phyloP scores from a whole-genome alignment of 306 rosid genomes.

The Dalbergia oliveri region DNA sequence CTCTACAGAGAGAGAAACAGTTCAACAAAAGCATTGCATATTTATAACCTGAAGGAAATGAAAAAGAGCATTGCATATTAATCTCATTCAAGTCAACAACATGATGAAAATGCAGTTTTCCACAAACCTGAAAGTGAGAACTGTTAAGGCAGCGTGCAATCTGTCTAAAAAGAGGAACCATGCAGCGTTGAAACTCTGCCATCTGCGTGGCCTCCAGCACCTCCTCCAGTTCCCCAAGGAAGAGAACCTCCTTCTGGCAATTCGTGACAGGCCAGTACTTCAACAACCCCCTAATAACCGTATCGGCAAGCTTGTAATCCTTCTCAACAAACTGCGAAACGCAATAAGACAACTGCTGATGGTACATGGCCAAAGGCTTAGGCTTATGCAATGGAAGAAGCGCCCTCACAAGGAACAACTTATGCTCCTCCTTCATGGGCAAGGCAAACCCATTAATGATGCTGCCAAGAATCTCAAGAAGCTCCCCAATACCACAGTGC shows the following conservation, averaged over 20 bases:
- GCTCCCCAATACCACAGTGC: constrained; percentile 93
- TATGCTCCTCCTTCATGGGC: constrained; percentile 99
- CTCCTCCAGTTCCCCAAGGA: constrained; percentile 97
- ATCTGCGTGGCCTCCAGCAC: constrained; percentile 93
- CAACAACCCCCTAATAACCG: constrained; percentile 88
- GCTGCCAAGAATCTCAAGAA: constrained; percentile 98
- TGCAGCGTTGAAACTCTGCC: constrained; percentile 93
- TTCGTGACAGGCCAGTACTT: constrained; percentile 94
- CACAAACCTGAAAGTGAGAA: constrained; percentile 92
- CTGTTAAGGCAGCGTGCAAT: constrained; percentile 91
- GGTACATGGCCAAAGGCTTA: constrained; percentile 71
- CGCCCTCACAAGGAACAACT: constrained; percentile 91
- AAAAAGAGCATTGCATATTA: background rate
- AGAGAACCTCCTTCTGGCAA: constrained; percentile 94
- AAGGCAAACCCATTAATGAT: constrained; percentile 94
- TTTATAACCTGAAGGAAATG: constrained; percentile 1
- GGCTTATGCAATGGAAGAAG: constrained; percentile 96
- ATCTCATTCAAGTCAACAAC: constrained; percentile 25
- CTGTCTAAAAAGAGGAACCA: constrained; percentile 93
- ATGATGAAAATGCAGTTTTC: constrained; percentile 12
- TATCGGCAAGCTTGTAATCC: constrained; percentile 90
- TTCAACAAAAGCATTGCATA: constrained; percentile 41
- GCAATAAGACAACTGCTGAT: constrained; percentile 94
- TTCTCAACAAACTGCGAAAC: constrained; percentile 95
- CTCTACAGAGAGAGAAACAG: constrained; percentile 27